Percentiles rank a stretch among this genome's conserved stretches.
These are phyloP conservation scores for Akebia trifoliata DNA, from an alignment of 164 flowering plant species.

Conservation along the genomic window DNA sequence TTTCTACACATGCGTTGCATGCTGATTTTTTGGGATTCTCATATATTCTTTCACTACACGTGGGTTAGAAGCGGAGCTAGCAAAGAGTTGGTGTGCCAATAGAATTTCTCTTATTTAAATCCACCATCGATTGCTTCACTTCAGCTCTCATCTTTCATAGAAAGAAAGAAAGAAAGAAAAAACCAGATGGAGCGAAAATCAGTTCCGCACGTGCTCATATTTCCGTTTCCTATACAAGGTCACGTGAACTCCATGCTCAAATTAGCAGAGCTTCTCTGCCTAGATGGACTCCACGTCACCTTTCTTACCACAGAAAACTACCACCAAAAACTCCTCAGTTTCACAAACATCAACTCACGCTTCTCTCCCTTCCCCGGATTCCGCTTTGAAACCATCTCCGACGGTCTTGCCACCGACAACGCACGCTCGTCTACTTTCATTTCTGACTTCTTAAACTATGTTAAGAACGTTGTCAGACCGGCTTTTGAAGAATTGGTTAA, in stretches of 20 bases:
- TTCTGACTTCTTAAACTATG: conserved; percentile 15
- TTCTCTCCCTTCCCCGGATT: conserved; percentile 21
- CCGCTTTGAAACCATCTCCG: conserved; percentile 25
- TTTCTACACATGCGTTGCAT: too few species aligned
- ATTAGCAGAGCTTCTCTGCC: conserved; percentile 28
- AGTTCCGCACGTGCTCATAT: conserved; percentile 29
- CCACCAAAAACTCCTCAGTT: conserved; percentile 18
- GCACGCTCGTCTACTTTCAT: conserved; percentile 9
- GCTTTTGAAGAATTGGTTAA: conserved; percentile 24
- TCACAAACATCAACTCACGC: conserved; percentile 16
- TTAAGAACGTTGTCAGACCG: conserved; percentile 12
- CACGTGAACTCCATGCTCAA: conserved; percentile 39
- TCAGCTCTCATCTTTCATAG: too few species aligned
- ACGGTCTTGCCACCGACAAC: conserved; percentile 29
- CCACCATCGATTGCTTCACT: too few species aligned
- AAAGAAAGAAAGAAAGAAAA: too few species aligned
- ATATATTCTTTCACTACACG: too few species aligned
- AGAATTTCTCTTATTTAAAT: too few species aligned
- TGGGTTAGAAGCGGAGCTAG: too few species aligned
- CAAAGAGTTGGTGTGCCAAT: too few species aligned
- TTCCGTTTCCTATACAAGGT: conserved; percentile 34
- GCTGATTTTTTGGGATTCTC: too few species aligned
- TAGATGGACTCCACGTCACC: conserved; percentile 21
- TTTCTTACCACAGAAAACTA: conserved; percentile 27
- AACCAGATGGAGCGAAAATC: conserved; percentile 7